Evolutionary conservation across 1,284 basidiomycete species (phyloP).

Genomic region (Ustilago trichophora): DNA sequence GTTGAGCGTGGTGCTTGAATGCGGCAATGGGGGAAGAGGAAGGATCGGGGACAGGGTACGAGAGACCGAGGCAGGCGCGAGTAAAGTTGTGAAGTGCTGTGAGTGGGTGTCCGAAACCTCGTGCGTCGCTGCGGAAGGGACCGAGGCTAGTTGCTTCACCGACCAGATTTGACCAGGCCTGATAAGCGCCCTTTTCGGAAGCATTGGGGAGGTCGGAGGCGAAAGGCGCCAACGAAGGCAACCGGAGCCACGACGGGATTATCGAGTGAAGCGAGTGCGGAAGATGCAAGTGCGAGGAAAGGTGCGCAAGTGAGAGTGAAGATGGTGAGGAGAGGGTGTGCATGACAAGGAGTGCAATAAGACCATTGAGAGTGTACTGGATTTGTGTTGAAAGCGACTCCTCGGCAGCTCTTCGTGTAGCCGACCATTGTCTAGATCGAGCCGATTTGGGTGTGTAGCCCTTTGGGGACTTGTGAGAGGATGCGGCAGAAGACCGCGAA

Average conservation of each 20-base stretch:
- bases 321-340: constrained; percentile 57
- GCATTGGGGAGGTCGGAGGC: constrained; percentile 56
- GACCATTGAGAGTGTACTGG: constrained; percentile 45
- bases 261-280: constrained; percentile 48
- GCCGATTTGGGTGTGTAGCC: constrained; percentile 2
- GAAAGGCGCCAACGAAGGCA: constrained; percentile 49
- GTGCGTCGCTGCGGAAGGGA: constrained; percentile 57
- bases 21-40: constrained; percentile 32
- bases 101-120: constrained; percentile 57
- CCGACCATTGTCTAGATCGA: constrained; percentile 36
- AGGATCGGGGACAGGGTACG: constrained; percentile 44
- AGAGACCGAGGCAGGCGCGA: constrained; percentile 49
- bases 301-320: constrained; percentile 50
- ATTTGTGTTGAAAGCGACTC: constrained; percentile 34
- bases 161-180: constrained; percentile 26
- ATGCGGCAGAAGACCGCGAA: constrained; percentile 13
- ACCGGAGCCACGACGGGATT: constrained; percentile 50
- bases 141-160: constrained; percentile 34
- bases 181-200: constrained; percentile 30
- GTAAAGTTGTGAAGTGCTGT: constrained; percentile 59
- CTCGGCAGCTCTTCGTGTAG: constrained; percentile 38
- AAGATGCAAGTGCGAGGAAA: constrained; percentile 51
- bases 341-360: constrained; percentile 50
- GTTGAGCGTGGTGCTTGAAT: constrained; percentile 19
- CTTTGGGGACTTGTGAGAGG: constrained; percentile 10